phyloP scores from a whole-genome alignment of 345 rosid species.

The Linum usitatissimum region DNA sequence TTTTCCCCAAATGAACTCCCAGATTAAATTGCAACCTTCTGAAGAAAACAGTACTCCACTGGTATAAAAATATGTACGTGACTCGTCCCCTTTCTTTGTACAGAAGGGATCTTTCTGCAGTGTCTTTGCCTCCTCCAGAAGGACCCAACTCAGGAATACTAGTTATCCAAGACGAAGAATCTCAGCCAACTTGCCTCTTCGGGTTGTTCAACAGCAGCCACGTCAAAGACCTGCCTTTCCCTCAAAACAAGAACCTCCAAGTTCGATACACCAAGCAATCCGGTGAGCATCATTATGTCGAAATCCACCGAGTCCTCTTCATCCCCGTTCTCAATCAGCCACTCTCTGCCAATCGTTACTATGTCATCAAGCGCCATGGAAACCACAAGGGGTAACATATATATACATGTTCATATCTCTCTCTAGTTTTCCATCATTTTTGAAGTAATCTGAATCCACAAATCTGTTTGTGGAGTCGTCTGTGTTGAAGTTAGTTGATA shows the following conservation, averaged over 20 bases:
- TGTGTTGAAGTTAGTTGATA: too few species aligned
- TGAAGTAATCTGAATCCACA: too few species aligned
- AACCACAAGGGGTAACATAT: constrained; percentile 12
- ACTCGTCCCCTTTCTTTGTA: constrained; percentile 44
- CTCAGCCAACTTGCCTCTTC: constrained; percentile 33
- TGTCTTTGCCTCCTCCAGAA: constrained; percentile 30
- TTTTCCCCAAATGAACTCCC: too few species aligned
- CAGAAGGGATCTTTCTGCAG: constrained; percentile 28
- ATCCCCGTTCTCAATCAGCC: constrained; percentile 46
- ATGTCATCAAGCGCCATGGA: constrained; percentile 8
- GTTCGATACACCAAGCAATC: constrained; percentile 14
- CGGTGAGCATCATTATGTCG: not conserved
- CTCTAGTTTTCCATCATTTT: not conserved
- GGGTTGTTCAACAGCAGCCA: constrained; percentile 23
- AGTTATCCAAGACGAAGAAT: constrained; percentile 52
- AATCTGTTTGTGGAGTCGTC: too few species aligned
- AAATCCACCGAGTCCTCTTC: constrained; percentile 22
- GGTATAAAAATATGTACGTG: constrained; percentile 22
- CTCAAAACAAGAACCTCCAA: constrained; percentile 37
- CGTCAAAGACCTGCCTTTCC: constrained; percentile 37
- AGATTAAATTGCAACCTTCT: too few species aligned
- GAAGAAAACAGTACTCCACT: not conserved
- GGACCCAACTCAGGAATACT: constrained; percentile 53
- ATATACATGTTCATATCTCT: not conserved
- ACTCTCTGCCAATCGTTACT: constrained; percentile 32